Evolutionary conservation across 2,329 filamentous ascomycete species (phyloP).

Genomic region (Penicillium corylophilum): DNA sequence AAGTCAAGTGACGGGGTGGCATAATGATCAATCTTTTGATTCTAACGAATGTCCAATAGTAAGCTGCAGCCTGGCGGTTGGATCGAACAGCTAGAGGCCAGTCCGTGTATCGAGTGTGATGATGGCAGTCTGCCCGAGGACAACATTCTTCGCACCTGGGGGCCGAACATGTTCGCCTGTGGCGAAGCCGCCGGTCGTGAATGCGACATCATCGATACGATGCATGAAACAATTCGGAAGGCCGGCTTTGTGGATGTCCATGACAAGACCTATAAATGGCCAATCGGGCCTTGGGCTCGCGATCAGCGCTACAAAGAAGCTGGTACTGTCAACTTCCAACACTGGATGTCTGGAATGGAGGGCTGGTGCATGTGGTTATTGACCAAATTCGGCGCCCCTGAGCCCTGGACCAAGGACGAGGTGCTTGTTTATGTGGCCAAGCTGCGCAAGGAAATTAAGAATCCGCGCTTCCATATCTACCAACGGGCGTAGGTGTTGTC

Average conservation of each 20-base stretch:
- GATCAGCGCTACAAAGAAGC: conserved; percentile 36
- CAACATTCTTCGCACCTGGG: conserved; percentile 15
- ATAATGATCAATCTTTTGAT: not conserved
- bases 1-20: not conserved
- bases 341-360: conserved; percentile 30
- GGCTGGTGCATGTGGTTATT: conserved; percentile 33
- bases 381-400: conserved; percentile 19
- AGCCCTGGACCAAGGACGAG: conserved; percentile 15
- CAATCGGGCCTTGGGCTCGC: conserved; percentile 33
- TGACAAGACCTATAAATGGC: conserved; percentile 30
- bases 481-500: conserved; percentile 10
- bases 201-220: conserved; percentile 21
- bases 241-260: conserved; percentile 36
- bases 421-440: conserved; percentile 15
- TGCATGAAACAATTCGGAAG: conserved; percentile 24
- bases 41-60: conserved; percentile 1
- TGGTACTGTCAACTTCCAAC: conserved; percentile 36
- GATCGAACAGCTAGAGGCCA: conserved; percentile 22
- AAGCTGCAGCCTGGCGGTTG: conserved; percentile 22
- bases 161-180: conserved; percentile 17
- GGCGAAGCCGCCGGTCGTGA: conserved; percentile 22
- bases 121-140: conserved; percentile 16
- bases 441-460: conserved; percentile 11
- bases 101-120: conserved; percentile 13
- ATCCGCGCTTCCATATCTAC: conserved; percentile 11